Evolutionary conservation across 1,284 basidiomycete genomes (phyloP), one percentile per base, ranked within the genome.

Genomic region (Sanghuangporus weigelae): DNA sequence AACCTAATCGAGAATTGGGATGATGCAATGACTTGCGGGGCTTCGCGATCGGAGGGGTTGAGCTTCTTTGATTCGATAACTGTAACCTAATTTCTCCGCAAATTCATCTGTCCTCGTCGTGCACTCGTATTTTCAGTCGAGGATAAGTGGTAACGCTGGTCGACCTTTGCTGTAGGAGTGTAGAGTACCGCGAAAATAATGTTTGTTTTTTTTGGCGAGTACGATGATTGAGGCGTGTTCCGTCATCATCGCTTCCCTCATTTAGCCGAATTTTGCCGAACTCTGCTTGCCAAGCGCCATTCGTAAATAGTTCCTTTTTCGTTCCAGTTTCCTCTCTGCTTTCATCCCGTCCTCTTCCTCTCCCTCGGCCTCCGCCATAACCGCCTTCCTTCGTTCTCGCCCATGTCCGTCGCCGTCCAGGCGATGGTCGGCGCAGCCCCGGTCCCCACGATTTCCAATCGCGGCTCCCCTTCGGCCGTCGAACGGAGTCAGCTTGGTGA

Each of bases 381-480:
- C 35, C 44, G 19, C 35, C 23, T 19, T 56, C 53, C 51, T 40
- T 36, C 46, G 16, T 46, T 10, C 26, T 23, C 16, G 44, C 31
- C 31, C 26, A 64, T 64, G 63, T 57, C 63, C 16, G 63, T 61
- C 54, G 63, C 55, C n/a, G 53, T 64, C 21, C 63, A 64, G 55
- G 54, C 59, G 12, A 57, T 60, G 49, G n/a, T 39, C 26, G 36
- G 49, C 46, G 23, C 53, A 36, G 26, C 50, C 38, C 44, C 40
- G 16, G 23, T 48, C 35, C 23, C 62, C 48, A 44, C 46, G 38
- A 14, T 12, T 44, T n/a, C 38, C 36, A n/a, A 19, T 55, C 35
- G 12, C 49, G 21, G 7, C 36, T 19, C 49, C 38, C 16, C 59
- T 19, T 38, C 57, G 19, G 12, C 44, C 39, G 55, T 35, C 6